Base-by-base conservation (phyloP, 129 eudicot species). In the Erigeron canadensis region DNA sequence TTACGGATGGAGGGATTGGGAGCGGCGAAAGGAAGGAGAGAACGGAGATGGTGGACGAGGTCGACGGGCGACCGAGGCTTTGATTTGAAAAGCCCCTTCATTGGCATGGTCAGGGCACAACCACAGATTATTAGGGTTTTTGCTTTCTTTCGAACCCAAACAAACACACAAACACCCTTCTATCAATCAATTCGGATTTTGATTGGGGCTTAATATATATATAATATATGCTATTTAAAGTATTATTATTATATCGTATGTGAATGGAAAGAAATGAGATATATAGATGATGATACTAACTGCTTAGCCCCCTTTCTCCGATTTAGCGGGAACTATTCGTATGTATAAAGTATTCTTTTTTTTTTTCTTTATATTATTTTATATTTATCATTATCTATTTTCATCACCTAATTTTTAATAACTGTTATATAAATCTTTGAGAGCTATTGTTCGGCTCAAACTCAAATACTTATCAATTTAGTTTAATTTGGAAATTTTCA, bases 31-130 rank as follows among this genome's bases (percentile, higher is more conserved):
- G 82, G 57, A 28, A 83, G 71, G 58, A 83, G 82, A 44, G 63
- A 61, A 50, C 79, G 80, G 63, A 80, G 80, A 38, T 72, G 77
- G 62, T 48, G 75, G 1, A 80, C 82, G 43, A 84, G 77, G 28
- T 84, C 87, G 22, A 63, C 80, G 69, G 87, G 87, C 16, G 84
- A 72, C 15, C 84, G 82, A 73, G 84, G 71, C 84, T 72, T 80
- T 8, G 87, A 76, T 74, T 77, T 84, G 74, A 84, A 84, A 68
- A 84, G 69, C 6, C 87, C 87, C 75, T 76, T 80, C 84, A 84
- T 80, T 13, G 79, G 61, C 8, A 45, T 45, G 41, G 76, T 13
- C 86, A 77, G 12, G 70, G 67, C 21, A 47, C 57, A 47, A 60
- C 77, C 80, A 55, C 82, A 69, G 67, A 39, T 43, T 39, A 67